Conservation (phyloP, 352 stramenopile species). For the Nothophytophthora sp. region DNA sequence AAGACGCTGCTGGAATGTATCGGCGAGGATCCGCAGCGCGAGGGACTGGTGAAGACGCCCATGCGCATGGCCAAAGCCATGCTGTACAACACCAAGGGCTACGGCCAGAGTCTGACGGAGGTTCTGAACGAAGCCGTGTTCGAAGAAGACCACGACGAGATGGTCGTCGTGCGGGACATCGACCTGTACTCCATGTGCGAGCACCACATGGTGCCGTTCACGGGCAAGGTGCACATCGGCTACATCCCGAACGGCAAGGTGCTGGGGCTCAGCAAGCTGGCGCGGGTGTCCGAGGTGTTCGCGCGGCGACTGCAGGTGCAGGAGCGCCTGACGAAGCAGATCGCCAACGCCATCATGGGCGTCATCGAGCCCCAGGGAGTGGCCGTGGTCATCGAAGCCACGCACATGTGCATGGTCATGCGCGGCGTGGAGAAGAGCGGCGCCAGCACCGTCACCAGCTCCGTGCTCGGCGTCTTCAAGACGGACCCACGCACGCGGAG, state of each 20-base stretch:
- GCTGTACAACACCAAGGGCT: conserved; percentile 97
- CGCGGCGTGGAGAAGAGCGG: conserved; percentile 98
- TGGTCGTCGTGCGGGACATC: conserved; percentile 99
- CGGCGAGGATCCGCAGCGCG: conserved; percentile 94
- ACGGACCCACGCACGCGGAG: conserved; percentile 88
- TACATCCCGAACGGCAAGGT: conserved; percentile 97
- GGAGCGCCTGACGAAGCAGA: conserved; percentile 99
- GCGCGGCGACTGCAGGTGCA: conserved; percentile 98
- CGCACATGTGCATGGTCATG: conserved; percentile 99
- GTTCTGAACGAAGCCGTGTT: conserved; percentile 98
- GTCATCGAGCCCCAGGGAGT: conserved; percentile 97
- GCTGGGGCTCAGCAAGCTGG: conserved; percentile 98
- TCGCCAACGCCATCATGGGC: conserved; percentile 98
- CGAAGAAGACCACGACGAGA: conserved; percentile 98
- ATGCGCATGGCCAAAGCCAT: conserved; percentile 97
- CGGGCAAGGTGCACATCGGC: conserved; percentile 95
- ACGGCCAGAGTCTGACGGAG: conserved; percentile 86
- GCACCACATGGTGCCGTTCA: conserved; percentile 99
- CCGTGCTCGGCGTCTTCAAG: conserved; percentile 97
- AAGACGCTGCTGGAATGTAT: conserved; percentile 93
- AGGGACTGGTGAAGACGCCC: conserved; percentile 97
- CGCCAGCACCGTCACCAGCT: conserved; percentile 96
- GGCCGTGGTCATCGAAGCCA: conserved; percentile 98
- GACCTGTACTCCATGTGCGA: conserved; percentile 99
- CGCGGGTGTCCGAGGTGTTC: conserved; percentile 98